Evolutionary conservation across 352 stramenopile genomes (phyloP).

Genomic region (Phytophthora pseudosyringae): DNA sequence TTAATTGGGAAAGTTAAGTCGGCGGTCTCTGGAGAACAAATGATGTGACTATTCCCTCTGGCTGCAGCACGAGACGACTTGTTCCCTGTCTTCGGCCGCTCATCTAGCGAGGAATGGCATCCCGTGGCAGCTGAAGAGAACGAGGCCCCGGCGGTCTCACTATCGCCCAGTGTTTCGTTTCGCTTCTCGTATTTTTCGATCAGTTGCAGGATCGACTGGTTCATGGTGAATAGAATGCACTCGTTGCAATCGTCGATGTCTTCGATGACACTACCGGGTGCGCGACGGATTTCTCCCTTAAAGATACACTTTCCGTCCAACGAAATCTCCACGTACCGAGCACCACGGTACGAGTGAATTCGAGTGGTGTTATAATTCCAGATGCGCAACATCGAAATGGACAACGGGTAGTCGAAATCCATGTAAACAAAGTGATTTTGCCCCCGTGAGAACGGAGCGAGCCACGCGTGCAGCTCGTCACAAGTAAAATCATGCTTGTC

Average conservation of each 20-base stretch:
- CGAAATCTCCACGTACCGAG: constrained; percentile 67
- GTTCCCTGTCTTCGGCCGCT: constrained; percentile 66
- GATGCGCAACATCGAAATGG: constrained; percentile 85
- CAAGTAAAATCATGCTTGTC: constrained; percentile 88
- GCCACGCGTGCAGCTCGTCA: constrained; percentile 90
- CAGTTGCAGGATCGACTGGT: constrained; percentile 68
- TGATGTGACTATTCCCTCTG: constrained; percentile 31
- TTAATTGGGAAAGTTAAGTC: constrained; percentile 15
- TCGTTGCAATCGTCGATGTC: constrained; percentile 76
- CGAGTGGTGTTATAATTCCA: constrained; percentile 91
- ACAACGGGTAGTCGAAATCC: constrained; percentile 78
- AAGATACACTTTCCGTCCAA: constrained; percentile 74
- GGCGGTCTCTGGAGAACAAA: constrained; percentile 17
- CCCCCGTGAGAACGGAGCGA: constrained; percentile 81
- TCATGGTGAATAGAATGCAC: constrained; percentile 88
- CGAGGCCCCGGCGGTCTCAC: background rate
- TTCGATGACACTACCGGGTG: constrained; percentile 65
- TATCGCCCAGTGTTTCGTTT: constrained; percentile 13
- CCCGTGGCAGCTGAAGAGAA: background rate
- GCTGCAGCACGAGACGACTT: constrained; percentile 37
- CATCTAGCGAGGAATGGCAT: constrained; percentile 6
- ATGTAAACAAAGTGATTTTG: constrained; percentile 84
- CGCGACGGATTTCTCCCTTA: constrained; percentile 79
- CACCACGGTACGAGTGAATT: constrained; percentile 79
- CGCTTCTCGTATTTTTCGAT: constrained; percentile 87